These are phyloP conservation scores for Colletotrichum musae DNA, from an alignment of 2,329 filamentous ascomycete genomes.

Conservation along the genomic window DNA sequence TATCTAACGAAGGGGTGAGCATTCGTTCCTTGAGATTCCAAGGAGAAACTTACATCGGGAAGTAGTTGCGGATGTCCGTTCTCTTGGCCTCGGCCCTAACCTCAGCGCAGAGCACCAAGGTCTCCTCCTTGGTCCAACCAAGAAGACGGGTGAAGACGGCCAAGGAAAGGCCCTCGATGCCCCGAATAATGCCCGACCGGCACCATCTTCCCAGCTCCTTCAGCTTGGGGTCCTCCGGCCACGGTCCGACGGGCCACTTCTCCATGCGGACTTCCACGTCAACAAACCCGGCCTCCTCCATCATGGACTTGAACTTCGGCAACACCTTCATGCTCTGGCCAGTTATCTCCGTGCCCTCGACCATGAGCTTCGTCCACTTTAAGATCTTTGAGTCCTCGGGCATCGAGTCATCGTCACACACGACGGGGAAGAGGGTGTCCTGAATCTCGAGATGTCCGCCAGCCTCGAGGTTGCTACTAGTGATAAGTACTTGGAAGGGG, in stretches of 20 bases:
- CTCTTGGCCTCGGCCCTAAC: conserved; percentile 50
- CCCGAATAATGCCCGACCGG: conserved; percentile 29
- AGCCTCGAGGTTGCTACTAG: conserved; percentile 48
- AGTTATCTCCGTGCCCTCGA: conserved; percentile 49
- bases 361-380: conserved; percentile 48
- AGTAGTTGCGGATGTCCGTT: conserved; percentile 49
- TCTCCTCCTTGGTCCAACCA: conserved; percentile 50
- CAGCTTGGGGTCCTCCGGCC: conserved; percentile 49
- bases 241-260: conserved; percentile 50
- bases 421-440: conserved; percentile 46
- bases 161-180: conserved; percentile 48
- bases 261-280: conserved; percentile 47
- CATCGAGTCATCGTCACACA: conserved; percentile 51
- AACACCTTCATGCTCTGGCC: conserved; percentile 49
- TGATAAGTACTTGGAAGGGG: conserved; percentile 47
- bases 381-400: conserved; percentile 46
- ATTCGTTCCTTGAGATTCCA: not conserved
- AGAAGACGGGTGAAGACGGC: conserved; percentile 51
- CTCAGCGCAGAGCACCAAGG: conserved; percentile 46
- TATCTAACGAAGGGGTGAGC: not conserved
- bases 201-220: conserved; percentile 52
- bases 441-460: conserved; percentile 53
- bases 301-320: conserved; percentile 47
- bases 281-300: conserved; percentile 45
- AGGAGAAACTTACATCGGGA: conserved; percentile 28